phyloP scores from a whole-genome alignment of 1,139 yeast genomes.

The Candida smagusa region DNA sequence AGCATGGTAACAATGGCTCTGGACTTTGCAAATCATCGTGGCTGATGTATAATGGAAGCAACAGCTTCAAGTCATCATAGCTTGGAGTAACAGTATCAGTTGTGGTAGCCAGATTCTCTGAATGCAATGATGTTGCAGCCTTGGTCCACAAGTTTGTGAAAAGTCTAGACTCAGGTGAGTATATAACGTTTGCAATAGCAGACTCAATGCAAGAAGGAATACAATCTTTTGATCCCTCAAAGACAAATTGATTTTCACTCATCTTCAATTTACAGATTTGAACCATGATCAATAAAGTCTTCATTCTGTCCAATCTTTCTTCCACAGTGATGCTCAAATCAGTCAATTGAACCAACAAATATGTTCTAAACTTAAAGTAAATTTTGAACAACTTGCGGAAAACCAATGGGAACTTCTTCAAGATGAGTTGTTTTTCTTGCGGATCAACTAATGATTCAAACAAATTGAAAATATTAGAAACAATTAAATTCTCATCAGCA shows the following conservation, averaged over 20 bases:
- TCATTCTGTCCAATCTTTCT: conserved; percentile 69
- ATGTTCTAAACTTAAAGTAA: conserved; percentile 64
- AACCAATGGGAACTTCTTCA: conserved; percentile 62
- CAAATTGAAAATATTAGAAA: conserved; percentile 72
- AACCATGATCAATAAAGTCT: conserved; percentile 61
- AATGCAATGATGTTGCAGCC: conserved; percentile 38
- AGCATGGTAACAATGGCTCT: conserved; percentile 64
- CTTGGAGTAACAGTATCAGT: conserved; percentile 14
- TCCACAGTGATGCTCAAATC: conserved; percentile 55
- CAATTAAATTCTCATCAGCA: conserved; percentile 54
- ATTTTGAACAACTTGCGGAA: conserved; percentile 65
- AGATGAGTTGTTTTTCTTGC: conserved; percentile 40
- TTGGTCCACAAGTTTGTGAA: conserved; percentile 65
- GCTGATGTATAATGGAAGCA: conserved; percentile 33
- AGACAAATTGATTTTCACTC: conserved; percentile 59
- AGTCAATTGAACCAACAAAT: conserved; percentile 62
- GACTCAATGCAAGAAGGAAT: conserved; percentile 87
- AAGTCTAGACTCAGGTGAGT: conserved; percentile 76
- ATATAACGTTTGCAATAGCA: conserved; percentile 70
- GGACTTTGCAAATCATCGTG: conserved; percentile 27
- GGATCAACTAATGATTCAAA: conserved; percentile 53
- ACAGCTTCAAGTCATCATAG: conserved; percentile 30
- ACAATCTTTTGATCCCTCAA: conserved; percentile 39
- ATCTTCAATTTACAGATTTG: conserved; percentile 69
- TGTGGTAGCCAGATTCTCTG: conserved; percentile 13